Conservation (phyloP, 148 eudicot genomes). For the Suaeda aralocaspica region DNA sequence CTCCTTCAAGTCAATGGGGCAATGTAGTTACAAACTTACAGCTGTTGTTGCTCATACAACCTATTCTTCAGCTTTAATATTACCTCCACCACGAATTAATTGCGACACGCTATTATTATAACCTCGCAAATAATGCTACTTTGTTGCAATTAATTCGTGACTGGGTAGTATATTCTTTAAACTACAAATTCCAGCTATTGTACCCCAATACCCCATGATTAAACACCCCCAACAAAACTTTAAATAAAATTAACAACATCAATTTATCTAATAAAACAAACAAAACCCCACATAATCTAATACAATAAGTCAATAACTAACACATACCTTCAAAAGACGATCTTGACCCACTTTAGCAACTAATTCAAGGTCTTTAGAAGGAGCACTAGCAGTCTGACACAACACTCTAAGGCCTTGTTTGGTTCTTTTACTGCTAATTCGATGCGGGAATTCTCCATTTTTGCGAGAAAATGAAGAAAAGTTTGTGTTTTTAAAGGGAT, state of each 20-base stretch:
- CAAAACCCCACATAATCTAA: conserved; percentile 9
- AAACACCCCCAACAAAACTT: background rate
- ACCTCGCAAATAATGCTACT: no score
- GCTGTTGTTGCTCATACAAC: no score
- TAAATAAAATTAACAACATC: background rate
- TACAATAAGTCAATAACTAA: background rate
- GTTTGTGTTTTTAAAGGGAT: conserved; percentile 15
- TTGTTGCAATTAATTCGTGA: no score
- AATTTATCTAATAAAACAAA: background rate
- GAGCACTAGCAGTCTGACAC: conserved; percentile 38
- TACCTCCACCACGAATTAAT: no score
- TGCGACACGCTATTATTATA: no score
- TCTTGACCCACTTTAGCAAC: conserved; percentile 49
- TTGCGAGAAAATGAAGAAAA: conserved; percentile 20
- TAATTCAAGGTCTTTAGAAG: conserved; percentile 29
- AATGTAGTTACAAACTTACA: no score
- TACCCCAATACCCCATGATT: background rate
- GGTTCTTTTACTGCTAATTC: conserved; percentile 6
- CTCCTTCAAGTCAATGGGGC: no score
- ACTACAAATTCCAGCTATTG: background rate
- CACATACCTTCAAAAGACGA: conserved; percentile 58
- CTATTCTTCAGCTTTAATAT: no score
- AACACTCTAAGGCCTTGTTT: conserved; percentile 21
- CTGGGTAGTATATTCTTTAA: background rate
- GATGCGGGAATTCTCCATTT: background rate